These are phyloP conservation scores for Citrus sp. DNA, from an alignment of 345 rosid species.

Conservation along the genomic window DNA sequence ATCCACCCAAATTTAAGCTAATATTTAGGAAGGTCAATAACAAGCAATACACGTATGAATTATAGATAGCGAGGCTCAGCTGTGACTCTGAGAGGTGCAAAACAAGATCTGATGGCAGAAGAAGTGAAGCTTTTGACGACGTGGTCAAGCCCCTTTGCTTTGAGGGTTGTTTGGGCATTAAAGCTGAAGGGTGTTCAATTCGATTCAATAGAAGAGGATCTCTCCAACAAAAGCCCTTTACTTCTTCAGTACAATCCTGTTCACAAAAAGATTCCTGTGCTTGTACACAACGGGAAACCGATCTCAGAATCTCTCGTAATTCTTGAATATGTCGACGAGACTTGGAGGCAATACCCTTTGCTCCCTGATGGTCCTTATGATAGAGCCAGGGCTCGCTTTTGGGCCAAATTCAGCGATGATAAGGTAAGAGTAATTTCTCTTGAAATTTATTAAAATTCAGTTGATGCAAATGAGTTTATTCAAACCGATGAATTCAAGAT, in stretches of 20 bases:
- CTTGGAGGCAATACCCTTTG: constrained; percentile 30
- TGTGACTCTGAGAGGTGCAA: no score
- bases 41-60: no score
- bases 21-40: no score
- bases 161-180: constrained; percentile 31
- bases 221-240: constrained; percentile 25
- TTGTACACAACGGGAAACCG: constrained; percentile 28
- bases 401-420: constrained; percentile 30
- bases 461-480: no score
- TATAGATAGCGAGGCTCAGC: no score
- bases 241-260: constrained; percentile 32
- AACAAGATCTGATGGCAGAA: constrained; percentile 10
- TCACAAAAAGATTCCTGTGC: constrained; percentile 31
- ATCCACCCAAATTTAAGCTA: no score
- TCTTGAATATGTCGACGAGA: constrained; percentile 34
- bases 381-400: constrained; percentile 26
- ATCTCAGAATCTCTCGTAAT: constrained; percentile 30
- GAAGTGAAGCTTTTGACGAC: constrained; percentile 32
- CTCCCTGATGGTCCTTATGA: constrained; percentile 25
- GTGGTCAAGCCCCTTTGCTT: constrained; percentile 29
- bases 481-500: no score
- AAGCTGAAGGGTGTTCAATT: constrained; percentile 24
- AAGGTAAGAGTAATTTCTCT: constrained; percentile 12
- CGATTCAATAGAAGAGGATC: constrained; percentile 29
- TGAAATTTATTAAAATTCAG: no score